Percentiles rank a stretch among this genome's conserved stretches.
Conservation (phyloP, 1,139 yeast species). For the Suhomyces bribrorum region DNA sequence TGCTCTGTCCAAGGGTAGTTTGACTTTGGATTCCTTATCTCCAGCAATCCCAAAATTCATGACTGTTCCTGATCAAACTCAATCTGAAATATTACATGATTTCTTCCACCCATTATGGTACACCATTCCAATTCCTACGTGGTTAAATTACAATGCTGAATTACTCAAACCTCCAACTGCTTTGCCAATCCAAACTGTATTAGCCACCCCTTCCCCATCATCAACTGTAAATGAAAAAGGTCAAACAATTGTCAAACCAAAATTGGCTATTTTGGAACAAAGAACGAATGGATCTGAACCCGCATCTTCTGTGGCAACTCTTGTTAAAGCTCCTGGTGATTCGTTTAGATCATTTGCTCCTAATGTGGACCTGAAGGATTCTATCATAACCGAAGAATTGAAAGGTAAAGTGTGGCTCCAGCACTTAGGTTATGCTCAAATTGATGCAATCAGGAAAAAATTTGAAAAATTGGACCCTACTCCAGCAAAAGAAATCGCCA, state of each 20-base stretch:
- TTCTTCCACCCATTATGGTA: constrained; percentile 89
- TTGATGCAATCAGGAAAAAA: constrained; percentile 38
- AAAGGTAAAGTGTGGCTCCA: constrained; percentile 79
- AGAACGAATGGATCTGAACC: constrained; percentile 14
- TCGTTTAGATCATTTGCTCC: constrained; percentile 79
- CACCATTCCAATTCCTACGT: constrained; percentile 75
- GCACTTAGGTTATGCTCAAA: constrained; percentile 60
- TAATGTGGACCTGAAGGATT: constrained; percentile 63
- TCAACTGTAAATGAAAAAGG: constrained; percentile 7
- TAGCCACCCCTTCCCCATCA: constrained; percentile 4
- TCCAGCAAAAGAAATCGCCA: constrained; percentile 1
- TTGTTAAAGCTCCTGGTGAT: constrained; percentile 32
- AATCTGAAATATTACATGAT: constrained; percentile 66
- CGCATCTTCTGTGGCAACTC: constrained; percentile 12
- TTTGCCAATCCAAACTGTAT: constrained; percentile 10
- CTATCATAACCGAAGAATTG: constrained; percentile 63
- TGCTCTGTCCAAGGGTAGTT: constrained; percentile 24
- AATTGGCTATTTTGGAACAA: constrained; percentile 17
- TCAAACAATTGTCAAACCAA: constrained; percentile 12
- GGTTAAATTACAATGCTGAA: constrained; percentile 61
- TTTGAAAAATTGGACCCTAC: constrained; percentile 11
- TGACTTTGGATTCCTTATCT: constrained; percentile 55
- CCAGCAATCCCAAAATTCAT: constrained; percentile 52
- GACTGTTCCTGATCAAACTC: constrained; percentile 58
- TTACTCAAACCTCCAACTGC: constrained; percentile 16